Base-by-base conservation (phyloP, 176 grass and related monocot species). In the Thinopyrum elongatum region DNA sequence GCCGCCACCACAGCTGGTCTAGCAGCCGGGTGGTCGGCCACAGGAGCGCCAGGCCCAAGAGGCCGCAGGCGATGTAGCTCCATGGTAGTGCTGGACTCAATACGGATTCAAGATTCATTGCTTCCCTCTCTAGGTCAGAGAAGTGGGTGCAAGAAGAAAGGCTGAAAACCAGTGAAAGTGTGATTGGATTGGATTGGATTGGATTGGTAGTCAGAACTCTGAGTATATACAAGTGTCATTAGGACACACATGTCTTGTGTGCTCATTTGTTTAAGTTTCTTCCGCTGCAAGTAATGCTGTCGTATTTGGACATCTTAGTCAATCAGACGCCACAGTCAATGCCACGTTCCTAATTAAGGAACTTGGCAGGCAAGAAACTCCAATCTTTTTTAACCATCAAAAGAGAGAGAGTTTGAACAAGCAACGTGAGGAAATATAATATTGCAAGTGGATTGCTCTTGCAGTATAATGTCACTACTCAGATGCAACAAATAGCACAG, bases 1-100 rank as follows among this genome's bases (percentile, higher is more conserved):
- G 91, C 69, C 80, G 89, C 84, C 81, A 80, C 91, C 87, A 92
- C 4, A 58, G 42, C 87, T 84, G 89, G 28, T 87, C 46, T 27
- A 87, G 25, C 28, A 28, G 71, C 22, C 39, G 64, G 4, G 16
- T 23, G 59, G 47, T 31, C 7, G 76, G 74, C 90, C 90, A 83
- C 44, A 89, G 65, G 42, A 89, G 71, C 67, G 34, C 35, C 51
- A 67, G 30, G 30, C 63, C 70, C 38, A 67, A 31, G 65, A 67
- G 65, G 85, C 46, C 39, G 53, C 79, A 66, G 64, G 29, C 29
- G 3, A 67, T 7, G 65, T 67, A 67, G 29, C 65, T 33, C 65
- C 65, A 65, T 65, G 62, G 62, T 7, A 65, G 62, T 15, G 63
- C 46, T 15, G 14, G 2, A 66, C 14, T 66, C 2, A 27, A 17